Evolutionary conservation across 1,284 basidiomycete genomes (phyloP).

Genomic region (Trametes pubescens): DNA sequence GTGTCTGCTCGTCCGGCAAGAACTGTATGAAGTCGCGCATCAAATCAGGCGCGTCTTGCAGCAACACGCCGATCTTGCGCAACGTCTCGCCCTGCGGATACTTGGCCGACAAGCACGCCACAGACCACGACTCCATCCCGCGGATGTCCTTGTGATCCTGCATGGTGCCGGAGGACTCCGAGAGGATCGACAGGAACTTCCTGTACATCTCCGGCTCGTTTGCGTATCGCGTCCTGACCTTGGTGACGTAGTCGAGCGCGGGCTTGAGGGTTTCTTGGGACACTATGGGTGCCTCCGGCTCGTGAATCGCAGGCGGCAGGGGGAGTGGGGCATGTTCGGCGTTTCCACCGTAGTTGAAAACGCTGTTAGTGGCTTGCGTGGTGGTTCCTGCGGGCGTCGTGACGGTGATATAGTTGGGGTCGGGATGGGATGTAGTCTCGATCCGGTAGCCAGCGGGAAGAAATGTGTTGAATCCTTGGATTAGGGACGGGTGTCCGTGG

Average conservation of each 20-base stretch:
- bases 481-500: slow-evolving; percentile 89
- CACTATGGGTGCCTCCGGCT: slow-evolving; percentile 22
- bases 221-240: slow-evolving; percentile 93
- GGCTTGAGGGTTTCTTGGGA: slow-evolving; percentile 55
- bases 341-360: slow-evolving; percentile 27
- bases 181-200: slow-evolving; percentile 93
- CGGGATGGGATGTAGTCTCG: slow-evolving; percentile 69
- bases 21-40: slow-evolving; percentile 93
- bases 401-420: slow-evolving; percentile 81
- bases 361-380: slow-evolving; percentile 41
- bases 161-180: slow-evolving; percentile 56
- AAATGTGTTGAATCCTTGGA: slow-evolving; percentile 99
- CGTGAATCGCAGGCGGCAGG: slow-evolving; percentile 5
- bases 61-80: slow-evolving; percentile 84
- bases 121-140: slow-evolving; percentile 59
- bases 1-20: slow-evolving; percentile 75
- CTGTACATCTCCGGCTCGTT: slow-evolving; percentile 91
- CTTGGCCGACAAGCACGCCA: slow-evolving; percentile 44
- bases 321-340: slow-evolving; percentile 7
- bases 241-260: slow-evolving; percentile 95
- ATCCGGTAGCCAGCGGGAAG: slow-evolving; percentile 95
- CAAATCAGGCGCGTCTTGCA: slow-evolving; percentile 90
- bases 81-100: slow-evolving; percentile 74
- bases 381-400: slow-evolving; percentile 84
- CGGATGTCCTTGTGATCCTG: slow-evolving; percentile 77